Base-by-base conservation (phyloP, 75 land plant genomes). In the Cupressus sempervirens region DNA sequence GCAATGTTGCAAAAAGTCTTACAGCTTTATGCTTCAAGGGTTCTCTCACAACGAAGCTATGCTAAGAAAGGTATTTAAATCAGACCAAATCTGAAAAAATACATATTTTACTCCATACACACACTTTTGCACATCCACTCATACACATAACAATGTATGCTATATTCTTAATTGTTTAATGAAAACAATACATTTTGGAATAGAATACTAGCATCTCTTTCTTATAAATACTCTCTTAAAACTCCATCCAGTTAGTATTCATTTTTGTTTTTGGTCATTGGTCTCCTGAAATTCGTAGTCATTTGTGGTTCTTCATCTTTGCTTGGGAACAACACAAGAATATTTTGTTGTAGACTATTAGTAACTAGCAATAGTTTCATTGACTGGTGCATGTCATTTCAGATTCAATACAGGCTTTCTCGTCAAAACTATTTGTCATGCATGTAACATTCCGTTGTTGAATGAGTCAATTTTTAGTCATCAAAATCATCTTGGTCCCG, bases 1-100 rank as follows among this genome's bases (percentile, higher is more conserved):
- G 98, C 99, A 83, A 93, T 97, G 89, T 82, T 97, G 77, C 99
- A 94, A 86, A 97, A 94, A 81, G 98, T 97, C 79, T 86, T 97
- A 85, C 99, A 97, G 87, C 84, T 96, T 46, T 97, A 97, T 92
- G 98, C 99, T 82, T 87, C 96, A 9, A 91, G 54, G 83, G 84
- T 90, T 76, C 92, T 96, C 32, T 90, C 94, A 18, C 95, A 92
- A 83, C 93, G 96, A 41, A 95, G 95, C 86, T 97, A 95, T 90
- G 98, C 96, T 50, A 84, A 83, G 68, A 96, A 92, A 92, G 98
- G 99, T 97, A 81, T 45, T 38, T 26, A 76, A 58, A 34, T 34
- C 26, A 62, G 67, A 62, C 67, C 29, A 76, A 40, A 76, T 9
- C 26, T 76, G 45, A 40, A 76, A 76, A 18, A 76, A 29, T 38